These are phyloP conservation scores for Lichina pygmaea DNA, from an alignment of 495 filamentous ascomycete species.

Conservation along the genomic window DNA sequence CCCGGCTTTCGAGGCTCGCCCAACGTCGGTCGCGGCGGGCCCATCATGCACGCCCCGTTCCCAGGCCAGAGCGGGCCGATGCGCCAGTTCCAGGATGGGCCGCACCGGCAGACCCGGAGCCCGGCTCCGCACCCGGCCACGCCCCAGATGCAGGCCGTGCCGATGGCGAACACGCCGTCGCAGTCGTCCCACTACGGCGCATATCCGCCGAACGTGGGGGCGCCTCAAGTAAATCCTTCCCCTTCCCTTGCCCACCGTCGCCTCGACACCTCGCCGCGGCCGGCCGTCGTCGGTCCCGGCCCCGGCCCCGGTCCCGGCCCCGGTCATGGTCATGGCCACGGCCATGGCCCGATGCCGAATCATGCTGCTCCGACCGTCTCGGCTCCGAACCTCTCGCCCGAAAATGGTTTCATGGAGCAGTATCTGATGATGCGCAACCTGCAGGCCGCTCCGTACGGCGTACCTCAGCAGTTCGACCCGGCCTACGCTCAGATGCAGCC, in stretches of 20 bases:
- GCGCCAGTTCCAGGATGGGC: constrained; percentile 43
- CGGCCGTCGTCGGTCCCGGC: constrained; percentile 1
- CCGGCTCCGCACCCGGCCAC: constrained; percentile 47
- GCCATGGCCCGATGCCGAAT: too few relatives aligned
- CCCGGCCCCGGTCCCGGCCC: too few relatives aligned
- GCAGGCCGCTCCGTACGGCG: constrained; percentile 19
- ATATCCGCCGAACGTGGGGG: constrained; percentile 33
- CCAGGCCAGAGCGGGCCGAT: constrained; percentile 22
- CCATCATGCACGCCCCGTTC: constrained; percentile 10
- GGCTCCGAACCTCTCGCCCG: constrained; percentile 34
- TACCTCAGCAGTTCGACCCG: constrained; percentile 11
- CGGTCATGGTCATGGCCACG: too few relatives aligned
- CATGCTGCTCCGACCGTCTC: constrained; percentile 6
- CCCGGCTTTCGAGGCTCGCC: constrained; percentile 29
- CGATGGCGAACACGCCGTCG: constrained; percentile 28
- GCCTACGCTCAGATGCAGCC: neutral
- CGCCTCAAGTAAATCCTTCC: constrained; percentile 13
- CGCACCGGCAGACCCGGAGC: constrained; percentile 39
- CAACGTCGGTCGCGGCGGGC: constrained; percentile 34
- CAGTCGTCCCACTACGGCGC: constrained; percentile 24
- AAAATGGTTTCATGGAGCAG: constrained; percentile 42
- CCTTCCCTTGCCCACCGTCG: neutral
- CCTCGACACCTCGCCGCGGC: neutral
- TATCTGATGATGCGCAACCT: constrained; percentile 35
- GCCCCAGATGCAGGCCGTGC: constrained; percentile 35